Evolutionary conservation across 78 protist genomes (phyloP).

Genomic region (Chrysochromulina parva): DNA sequence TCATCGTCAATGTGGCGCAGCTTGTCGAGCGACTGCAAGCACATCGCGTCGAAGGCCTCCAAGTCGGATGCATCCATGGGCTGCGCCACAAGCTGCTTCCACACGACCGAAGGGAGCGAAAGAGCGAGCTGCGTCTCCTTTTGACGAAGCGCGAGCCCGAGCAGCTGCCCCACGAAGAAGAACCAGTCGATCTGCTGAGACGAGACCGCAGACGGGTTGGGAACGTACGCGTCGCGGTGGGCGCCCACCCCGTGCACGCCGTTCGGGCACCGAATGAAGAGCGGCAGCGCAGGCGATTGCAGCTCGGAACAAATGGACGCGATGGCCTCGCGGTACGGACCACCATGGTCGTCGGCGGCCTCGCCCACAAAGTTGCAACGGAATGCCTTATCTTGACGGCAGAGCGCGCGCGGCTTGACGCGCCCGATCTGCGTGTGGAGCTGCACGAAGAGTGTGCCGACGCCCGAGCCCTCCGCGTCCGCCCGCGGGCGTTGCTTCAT

Average conservation of each 20-base stretch:
- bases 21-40: not conserved
- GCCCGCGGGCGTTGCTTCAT: not conserved
- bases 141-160: slow-evolving; percentile 52
- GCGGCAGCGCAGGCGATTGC: slow-evolving; percentile 24
- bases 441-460: not conserved
- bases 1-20: slow-evolving; percentile 15
- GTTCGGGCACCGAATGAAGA: slow-evolving; percentile 60
- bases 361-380: slow-evolving; percentile 51
- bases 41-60: not conserved
- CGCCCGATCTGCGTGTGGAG: not conserved
- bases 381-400: not conserved
- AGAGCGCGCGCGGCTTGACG: not conserved
- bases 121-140: slow-evolving; percentile 37
- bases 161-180: slow-evolving; percentile 46
- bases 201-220: slow-evolving; percentile 38
- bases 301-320: slow-evolving; percentile 41
- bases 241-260: slow-evolving; percentile 16
- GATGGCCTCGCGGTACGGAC: slow-evolving; percentile 60
- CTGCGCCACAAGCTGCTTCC: slow-evolving; percentile 57
- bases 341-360: slow-evolving; percentile 52
- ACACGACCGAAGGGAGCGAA: slow-evolving; percentile 50
- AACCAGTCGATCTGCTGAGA: slow-evolving; percentile 29
- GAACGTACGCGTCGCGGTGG: slow-evolving; percentile 53
- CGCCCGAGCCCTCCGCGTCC: not conserved
- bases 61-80: not conserved